Base-by-base conservation (phyloP, 2,329 filamentous ascomycete genomes). In the Trichoderma koningiopsis region DNA sequence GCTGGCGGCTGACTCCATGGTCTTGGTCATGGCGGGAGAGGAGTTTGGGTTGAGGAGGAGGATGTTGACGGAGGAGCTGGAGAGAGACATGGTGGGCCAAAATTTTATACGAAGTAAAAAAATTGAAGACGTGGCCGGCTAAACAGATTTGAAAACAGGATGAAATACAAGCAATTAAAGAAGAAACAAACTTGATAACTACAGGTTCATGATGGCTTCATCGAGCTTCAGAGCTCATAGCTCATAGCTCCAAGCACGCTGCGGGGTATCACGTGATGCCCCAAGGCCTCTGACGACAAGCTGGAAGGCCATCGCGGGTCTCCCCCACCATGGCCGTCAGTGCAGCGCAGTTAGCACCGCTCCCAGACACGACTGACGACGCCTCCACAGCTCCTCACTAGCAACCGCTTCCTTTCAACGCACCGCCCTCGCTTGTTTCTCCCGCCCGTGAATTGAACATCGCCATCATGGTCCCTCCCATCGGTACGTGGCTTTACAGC, bases 1-100 rank as follows among this genome's bases (percentile, higher is more conserved):
- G 43, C 55, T 70, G 64, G 73, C 73, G 5, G 72, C 72, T n/a
- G 63, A 31, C 27, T 69, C 84, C 74, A 94, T 83, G 31, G 86
- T 87, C 7, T 87, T 82, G 13, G 92, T 95, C 92, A 95, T 95
- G 68, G 84, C 82, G 68, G 81, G 74, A 0, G 90, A 93, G 2
- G 91, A 93, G 80, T 96, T 96, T 40, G 92, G 92, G 76, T 96
- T 95, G 74, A 95, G 85, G 71, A 95, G 83, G 52, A 95, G 84
- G 71, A 94, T 88, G 63, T 73, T 74, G 63, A 77, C 35, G 27
- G 24, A 33, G n/a, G 35, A 43, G 61, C 10, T 8, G 24, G 52
- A 27, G 47, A 24, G 40, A 37, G 64, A 31, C 65, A 68, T 68
- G 49, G 57, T 56, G 35, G 27, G 5, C 14, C 11, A 47, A 24